phyloP scores from a whole-genome alignment of 768 basidiomycete species.

The Leccinum truebloodii region DNA sequence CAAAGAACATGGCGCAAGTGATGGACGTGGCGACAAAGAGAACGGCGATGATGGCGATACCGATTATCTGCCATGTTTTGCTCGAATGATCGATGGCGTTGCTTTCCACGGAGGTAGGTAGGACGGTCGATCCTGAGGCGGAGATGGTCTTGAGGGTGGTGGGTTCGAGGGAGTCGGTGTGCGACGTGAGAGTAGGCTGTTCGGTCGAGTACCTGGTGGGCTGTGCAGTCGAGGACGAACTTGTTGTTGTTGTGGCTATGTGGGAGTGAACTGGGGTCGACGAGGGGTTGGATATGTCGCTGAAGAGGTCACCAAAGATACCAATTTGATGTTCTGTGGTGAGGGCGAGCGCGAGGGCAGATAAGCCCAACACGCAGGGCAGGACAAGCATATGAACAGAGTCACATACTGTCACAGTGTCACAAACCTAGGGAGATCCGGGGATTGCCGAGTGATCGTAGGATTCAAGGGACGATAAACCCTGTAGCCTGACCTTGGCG shows the following conservation, averaged over 20 bases:
- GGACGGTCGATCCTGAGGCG: conserved; percentile 5
- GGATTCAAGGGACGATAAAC: not conserved
- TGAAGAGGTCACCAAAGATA: conserved; percentile 20
- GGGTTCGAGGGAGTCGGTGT: not conserved
- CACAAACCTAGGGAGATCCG: conserved; percentile 10
- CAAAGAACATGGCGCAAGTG: conserved; percentile 65
- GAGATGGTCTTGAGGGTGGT: conserved; percentile 3
- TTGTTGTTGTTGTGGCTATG: not conserved
- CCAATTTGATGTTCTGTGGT: conserved; percentile 5
- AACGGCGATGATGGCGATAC: conserved; percentile 65
- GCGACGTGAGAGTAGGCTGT: not conserved
- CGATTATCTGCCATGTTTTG: conserved; percentile 68
- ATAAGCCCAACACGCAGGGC: not conserved
- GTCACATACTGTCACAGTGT: too few species aligned
- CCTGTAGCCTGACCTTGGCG: conserved; percentile 3
- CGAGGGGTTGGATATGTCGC: not conserved
- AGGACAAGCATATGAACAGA: not conserved
- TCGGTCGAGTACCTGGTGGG: not conserved
- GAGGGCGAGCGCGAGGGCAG: conserved; percentile 3
- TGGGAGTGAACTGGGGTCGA: not conserved
- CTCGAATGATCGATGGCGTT: conserved; percentile 40
- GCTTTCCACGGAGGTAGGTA: conserved; percentile 9
- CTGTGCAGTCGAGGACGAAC: not conserved
- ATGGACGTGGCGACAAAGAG: conserved; percentile 56
- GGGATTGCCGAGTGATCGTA: conserved; percentile 10